Evolutionary conservation across 441 rosid species (phyloP).

Genomic region (Geranium incanum): DNA sequence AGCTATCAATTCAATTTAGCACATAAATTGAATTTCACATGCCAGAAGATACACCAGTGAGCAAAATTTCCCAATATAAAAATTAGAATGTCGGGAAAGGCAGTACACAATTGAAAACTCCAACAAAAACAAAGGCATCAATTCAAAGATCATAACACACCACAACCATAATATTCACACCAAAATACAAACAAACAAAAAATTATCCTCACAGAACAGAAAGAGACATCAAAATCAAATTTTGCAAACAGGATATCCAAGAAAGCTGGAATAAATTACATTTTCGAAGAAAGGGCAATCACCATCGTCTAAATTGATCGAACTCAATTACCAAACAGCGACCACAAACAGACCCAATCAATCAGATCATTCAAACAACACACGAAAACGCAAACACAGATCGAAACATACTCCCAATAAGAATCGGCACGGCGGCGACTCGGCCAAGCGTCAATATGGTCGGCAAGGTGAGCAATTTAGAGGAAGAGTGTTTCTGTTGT

Average conservation of each 20-base stretch:
- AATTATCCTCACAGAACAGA: no score
- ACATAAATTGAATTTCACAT: not conserved
- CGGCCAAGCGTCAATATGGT: constrained; percentile 88
- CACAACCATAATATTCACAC: no score
- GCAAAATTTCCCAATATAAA: no score
- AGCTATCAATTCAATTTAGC: not conserved
- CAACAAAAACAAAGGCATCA: no score
- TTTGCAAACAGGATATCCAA: not conserved
- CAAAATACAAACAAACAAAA: no score
- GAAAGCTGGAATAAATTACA: not conserved
- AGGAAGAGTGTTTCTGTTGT: constrained; percentile 22
- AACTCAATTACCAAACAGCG: not conserved
- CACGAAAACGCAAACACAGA: not conserved
- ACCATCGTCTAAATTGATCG: not conserved
- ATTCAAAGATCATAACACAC: no score
- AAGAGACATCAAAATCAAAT: no score
- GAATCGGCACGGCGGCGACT: constrained; percentile 81
- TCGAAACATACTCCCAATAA: constrained; percentile 50
- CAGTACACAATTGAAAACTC: no score
- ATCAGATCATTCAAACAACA: not conserved
- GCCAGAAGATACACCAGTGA: not conserved
- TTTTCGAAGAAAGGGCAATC: not conserved
- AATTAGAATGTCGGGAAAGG: no score
- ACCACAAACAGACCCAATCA: not conserved
- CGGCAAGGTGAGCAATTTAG: constrained; percentile 70